Evolutionary conservation across 2,329 filamentous ascomycete genomes (phyloP).

Genomic region (Pleomassaria siparia): DNA sequence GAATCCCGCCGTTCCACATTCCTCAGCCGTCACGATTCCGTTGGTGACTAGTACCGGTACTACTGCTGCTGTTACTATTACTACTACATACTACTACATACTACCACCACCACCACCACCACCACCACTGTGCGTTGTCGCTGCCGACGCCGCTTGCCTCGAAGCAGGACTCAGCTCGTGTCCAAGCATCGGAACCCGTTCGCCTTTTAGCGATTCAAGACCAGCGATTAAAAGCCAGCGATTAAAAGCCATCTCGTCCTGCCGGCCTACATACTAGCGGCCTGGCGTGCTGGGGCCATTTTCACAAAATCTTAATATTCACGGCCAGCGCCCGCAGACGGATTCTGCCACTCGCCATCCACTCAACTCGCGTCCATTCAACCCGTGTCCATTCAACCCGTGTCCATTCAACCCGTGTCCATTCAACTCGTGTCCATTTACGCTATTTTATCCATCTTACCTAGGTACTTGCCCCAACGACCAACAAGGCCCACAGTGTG

Average conservation of each 20-base stretch:
- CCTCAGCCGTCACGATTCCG: slow-evolving; percentile 6
- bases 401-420: no score
- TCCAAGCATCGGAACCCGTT: slow-evolving; percentile 14
- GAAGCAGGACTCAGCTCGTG: slow-evolving; percentile 11
- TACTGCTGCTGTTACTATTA: no score
- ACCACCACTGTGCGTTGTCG: no score
- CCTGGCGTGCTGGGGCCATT: slow-evolving; percentile 11
- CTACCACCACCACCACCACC: no score
- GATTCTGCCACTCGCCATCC: slow-evolving; percentile 6
- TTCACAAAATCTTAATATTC: slow-evolving; percentile 5
- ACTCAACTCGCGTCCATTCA: no score
- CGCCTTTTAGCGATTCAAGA: slow-evolving; percentile 26
- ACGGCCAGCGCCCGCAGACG: slow-evolving; percentile 1
- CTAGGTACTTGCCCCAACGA: no score
- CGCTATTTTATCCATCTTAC: no score
- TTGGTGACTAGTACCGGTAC: slow-evolving; percentile 8
- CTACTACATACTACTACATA: no score
- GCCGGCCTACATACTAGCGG: slow-evolving; percentile 14
- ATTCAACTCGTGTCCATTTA: no score
- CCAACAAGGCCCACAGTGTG: no score
- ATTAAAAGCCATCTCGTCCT: slow-evolving; percentile 10
- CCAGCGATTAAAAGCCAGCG: no score
- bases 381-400: no score
- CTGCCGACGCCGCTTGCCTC: slow-evolving; percentile 9
- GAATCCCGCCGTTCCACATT: neutral